These are phyloP conservation scores for Aspergillus sclerotialis DNA, from an alignment of 2,329 filamentous ascomycete genomes.

Conservation along the genomic window DNA sequence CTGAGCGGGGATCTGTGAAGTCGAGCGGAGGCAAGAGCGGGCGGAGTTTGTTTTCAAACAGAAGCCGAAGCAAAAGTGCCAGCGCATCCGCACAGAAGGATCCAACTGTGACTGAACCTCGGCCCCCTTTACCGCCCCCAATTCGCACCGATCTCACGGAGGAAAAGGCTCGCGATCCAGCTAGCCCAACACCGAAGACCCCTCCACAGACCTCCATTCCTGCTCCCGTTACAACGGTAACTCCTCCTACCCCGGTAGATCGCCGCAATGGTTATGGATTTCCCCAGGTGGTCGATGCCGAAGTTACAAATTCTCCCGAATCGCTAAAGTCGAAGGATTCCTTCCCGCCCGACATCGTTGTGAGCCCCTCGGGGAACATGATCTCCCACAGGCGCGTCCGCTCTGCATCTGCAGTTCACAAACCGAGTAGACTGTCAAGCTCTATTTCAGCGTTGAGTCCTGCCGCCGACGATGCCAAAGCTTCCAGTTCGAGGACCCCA, in stretches of 20 bases:
- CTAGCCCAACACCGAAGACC: conserved; percentile 21
- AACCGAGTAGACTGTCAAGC: conserved; percentile 82
- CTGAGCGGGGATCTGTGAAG: conserved; percentile 38
- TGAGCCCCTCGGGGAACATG: conserved; percentile 62
- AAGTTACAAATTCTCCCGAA: conserved; percentile 35
- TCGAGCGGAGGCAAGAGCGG: conserved; percentile 36
- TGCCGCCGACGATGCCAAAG: conserved; percentile 63
- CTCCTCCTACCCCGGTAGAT: conserved; percentile 57
- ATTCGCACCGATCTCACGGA: conserved; percentile 25
- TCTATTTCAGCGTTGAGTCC: conserved; percentile 66
- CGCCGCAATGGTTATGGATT: conserved; percentile 27
- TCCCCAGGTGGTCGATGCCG: conserved; percentile 22
- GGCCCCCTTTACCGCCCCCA: conserved; percentile 27
- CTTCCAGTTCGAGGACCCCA: conserved; percentile 45
- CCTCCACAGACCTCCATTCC: conserved; percentile 24
- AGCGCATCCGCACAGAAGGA: conserved; percentile 28
- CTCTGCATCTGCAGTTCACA: conserved; percentile 49
- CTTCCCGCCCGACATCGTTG: conserved; percentile 42
- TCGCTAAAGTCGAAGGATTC: conserved; percentile 21
- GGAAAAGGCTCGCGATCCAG: conserved; percentile 16
- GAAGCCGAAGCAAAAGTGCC: conserved; percentile 18
- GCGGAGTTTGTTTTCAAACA: conserved; percentile 30
- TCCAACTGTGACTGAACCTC: conserved; percentile 18
- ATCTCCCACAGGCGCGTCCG: conserved; percentile 62
- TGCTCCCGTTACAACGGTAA: conserved; percentile 48